Conservation (phyloP, 108 stramenopile species). For the Skeletonema tropicum region DNA sequence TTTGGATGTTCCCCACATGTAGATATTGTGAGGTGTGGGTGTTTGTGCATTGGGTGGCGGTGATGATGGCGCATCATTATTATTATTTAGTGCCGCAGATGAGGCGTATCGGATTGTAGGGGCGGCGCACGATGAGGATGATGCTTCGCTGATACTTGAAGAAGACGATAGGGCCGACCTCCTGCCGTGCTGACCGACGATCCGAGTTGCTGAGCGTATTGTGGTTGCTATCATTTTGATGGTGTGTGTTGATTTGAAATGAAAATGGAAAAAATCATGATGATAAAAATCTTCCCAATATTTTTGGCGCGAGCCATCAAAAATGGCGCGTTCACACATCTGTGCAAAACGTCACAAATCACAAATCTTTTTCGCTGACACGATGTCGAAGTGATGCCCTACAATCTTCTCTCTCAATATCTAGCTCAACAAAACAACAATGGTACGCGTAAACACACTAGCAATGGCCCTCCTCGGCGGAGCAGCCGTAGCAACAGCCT, state of each 20-base stretch:
- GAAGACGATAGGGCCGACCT: not conserved
- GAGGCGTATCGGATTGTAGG: not conserved
- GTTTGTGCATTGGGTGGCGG: conserved; percentile 1
- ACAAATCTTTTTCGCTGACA: too few relatives aligned
- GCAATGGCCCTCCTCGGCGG: not conserved
- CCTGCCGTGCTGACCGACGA: not conserved
- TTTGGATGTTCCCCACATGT: conserved; percentile 53
- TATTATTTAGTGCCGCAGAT: not conserved
- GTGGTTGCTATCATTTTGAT: not conserved
- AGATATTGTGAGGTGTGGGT: conserved; percentile 19
- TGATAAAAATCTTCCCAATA: too few relatives aligned
- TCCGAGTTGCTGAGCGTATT: not conserved
- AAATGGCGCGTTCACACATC: too few relatives aligned
- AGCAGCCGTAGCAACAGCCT: not conserved
- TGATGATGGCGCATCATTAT: not conserved
- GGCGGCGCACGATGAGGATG: not conserved
- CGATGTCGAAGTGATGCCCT: too few relatives aligned
- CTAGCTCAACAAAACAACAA: not conserved
- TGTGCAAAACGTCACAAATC: too few relatives aligned
- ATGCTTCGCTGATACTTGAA: not conserved
- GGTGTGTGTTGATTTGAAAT: too few relatives aligned
- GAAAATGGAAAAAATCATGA: too few relatives aligned
- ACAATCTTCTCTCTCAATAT: too few relatives aligned
- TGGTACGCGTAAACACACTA: not conserved
- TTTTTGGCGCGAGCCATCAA: too few relatives aligned